phyloP scores from a whole-genome alignment of 345 rosid genomes.

The Euphorbia pulcherrima region DNA sequence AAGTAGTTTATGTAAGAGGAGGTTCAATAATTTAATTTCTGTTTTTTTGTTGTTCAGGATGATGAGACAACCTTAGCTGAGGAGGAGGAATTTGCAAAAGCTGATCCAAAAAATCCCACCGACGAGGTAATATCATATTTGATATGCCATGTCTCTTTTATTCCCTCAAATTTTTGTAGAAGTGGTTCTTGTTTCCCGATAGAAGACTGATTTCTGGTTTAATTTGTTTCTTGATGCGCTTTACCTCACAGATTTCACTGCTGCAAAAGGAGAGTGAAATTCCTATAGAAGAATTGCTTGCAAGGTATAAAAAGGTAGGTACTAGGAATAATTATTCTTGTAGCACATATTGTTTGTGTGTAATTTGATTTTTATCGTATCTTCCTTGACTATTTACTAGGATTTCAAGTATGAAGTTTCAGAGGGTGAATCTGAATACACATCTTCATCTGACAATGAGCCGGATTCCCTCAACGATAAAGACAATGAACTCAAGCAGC shows the following conservation, averaged over 20 bases:
- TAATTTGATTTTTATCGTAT: conserved; percentile 24
- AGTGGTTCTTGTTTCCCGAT: not conserved
- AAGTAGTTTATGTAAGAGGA: not conserved
- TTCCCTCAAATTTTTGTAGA: conserved; percentile 12
- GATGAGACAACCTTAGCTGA: conserved; percentile 84
- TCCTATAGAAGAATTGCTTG: conserved; percentile 78
- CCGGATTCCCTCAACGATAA: conserved; percentile 34
- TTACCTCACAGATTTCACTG: conserved; percentile 58
- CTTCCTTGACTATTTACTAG: conserved; percentile 39
- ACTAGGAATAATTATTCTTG: conserved; percentile 26
- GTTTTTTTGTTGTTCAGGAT: conserved; percentile 44
- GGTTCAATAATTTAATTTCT: conserved; percentile 8
- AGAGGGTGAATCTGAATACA: conserved; percentile 65
- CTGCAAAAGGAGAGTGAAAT: conserved; percentile 91
- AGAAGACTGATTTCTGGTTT: not conserved
- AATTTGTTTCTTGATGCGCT: conserved; percentile 21
- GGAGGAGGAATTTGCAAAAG: conserved; percentile 84
- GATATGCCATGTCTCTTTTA: conserved; percentile 15
- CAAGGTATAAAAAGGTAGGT: conserved; percentile 95
- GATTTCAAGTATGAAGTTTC: conserved; percentile 53
- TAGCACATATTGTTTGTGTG: not conserved
- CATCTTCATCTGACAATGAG: conserved; percentile 58
- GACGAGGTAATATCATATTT: conserved; percentile 61
- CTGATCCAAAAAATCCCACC: conserved; percentile 50
- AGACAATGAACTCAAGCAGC: conserved; percentile 34